Base-by-base conservation (phyloP, 495 filamentous ascomycete species). In the Lophium mytilinum region DNA sequence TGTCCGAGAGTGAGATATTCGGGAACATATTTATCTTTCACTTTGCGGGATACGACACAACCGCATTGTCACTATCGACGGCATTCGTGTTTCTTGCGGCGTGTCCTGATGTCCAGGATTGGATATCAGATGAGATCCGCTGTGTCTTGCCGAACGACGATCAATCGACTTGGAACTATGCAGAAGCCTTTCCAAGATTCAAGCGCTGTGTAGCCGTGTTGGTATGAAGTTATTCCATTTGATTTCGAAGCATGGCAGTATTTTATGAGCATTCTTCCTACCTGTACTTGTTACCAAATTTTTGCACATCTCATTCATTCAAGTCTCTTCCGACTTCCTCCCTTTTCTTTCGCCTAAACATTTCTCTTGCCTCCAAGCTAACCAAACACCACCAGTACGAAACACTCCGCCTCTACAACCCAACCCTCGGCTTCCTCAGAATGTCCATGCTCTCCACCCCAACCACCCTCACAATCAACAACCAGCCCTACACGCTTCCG, bases 31-130 rank as follows among this genome's bases (percentile, higher is more conserved):
- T 69, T 33, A 63, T 69, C 15, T 66, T 39, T 37, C 50, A 24
- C 1, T 64, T 64, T 37, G 62, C 62, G 1, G 62, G 58, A 1
- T 60, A 71, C 46, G 68, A 71, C 30, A 65, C 66, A 1, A 69
- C 65, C 9, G 62, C 66, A 0, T 66, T 61, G 8, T 50, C 62
- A 0, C 52, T 68, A 3, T 42, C 60, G 1, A 45, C 55, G 10
- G 41, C 46, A 4, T 43, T 68, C 12, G 46, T 50, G 3, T 41
- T 63, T 39, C 50, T 69, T 9, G 60, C 61, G 1, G 59, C 63
- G 10, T 17, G 57, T 24, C 63, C 62, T 9, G 39, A 56, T 4
- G 30, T 51, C 50, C 63, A 66, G 45, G 67, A 66, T 4, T 71
- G 63, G 67, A 61, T 71, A 9, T 18, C 50, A n/a, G 64, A 69